Percentiles rank a stretch among this genome's conserved stretches.
These are phyloP conservation scores for Coniochaeta sp. DNA, from an alignment of 2,329 filamentous ascomycete genomes.

Conservation along the genomic window DNA sequence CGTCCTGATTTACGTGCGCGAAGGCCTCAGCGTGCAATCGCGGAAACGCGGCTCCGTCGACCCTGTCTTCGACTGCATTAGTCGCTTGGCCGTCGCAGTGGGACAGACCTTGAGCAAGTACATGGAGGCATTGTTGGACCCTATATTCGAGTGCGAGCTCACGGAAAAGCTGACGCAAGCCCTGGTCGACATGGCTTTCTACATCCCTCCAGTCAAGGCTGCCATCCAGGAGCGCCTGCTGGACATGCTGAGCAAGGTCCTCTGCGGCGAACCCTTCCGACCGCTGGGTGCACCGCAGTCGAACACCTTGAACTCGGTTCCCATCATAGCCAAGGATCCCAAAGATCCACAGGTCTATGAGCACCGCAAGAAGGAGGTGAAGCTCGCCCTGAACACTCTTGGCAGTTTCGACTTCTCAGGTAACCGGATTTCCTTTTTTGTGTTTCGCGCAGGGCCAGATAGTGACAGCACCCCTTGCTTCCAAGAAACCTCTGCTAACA, in stretches of 20 bases:
- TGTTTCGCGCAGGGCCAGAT: neutral
- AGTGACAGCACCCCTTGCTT: neutral
- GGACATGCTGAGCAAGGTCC: constrained; percentile 88
- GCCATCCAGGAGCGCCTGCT: constrained; percentile 90
- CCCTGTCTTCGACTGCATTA: constrained; percentile 96
- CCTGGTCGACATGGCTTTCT: constrained; percentile 96
- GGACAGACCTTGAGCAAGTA: constrained; percentile 97
- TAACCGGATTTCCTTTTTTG: constrained; percentile 12
- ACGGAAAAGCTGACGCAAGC: constrained; percentile 92
- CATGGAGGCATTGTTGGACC: constrained; percentile 90
- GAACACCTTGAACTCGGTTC: constrained; percentile 73
- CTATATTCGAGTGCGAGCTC: constrained; percentile 93
- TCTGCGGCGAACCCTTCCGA: constrained; percentile 87
- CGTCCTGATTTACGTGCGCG: constrained; percentile 86
- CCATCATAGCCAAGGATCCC: constrained; percentile 78
- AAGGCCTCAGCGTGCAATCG: constrained; percentile 78
- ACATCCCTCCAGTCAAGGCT: constrained; percentile 88
- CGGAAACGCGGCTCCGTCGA: constrained; percentile 56
- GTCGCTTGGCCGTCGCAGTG: constrained; percentile 88
- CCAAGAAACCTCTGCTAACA: neutral
- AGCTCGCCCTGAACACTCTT: constrained; percentile 85
- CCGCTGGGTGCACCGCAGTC: constrained; percentile 81
- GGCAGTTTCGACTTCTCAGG: constrained; percentile 95
- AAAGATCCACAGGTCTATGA: constrained; percentile 80
- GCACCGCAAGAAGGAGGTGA: constrained; percentile 76